Conservation (phyloP, 371 early-diverging fungal species). For the Mortierella sp. region DNA sequence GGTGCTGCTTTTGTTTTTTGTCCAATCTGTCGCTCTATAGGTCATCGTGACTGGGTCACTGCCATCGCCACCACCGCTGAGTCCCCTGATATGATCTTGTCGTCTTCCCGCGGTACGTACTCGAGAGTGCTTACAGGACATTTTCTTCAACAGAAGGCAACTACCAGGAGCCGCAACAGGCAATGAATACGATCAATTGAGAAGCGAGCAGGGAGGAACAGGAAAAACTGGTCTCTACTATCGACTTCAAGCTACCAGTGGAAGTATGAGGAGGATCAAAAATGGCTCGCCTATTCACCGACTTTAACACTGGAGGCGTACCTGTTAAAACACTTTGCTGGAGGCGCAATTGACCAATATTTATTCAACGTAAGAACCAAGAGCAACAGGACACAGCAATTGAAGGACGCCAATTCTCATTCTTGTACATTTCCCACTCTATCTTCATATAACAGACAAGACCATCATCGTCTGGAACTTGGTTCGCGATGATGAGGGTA, state of each 20-base stretch:
- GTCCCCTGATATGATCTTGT: slow-evolving; percentile 92
- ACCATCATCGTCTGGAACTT: slow-evolving; percentile 97
- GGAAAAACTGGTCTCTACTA: background rate
- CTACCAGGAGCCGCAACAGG: background rate
- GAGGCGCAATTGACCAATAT: background rate
- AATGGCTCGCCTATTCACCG: background rate
- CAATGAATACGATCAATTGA: background rate
- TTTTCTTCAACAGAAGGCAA: background rate
- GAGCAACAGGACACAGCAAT: background rate
- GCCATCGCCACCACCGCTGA: slow-evolving; percentile 95
- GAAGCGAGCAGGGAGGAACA: background rate
- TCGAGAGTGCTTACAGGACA: background rate
- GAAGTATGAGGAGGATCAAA: background rate
- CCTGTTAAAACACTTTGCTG: background rate
- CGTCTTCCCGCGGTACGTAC: slow-evolving; percentile 90
- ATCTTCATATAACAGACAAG: slow-evolving; percentile 80
- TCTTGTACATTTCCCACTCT: background rate
- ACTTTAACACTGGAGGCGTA: background rate
- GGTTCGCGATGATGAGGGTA: slow-evolving; percentile 88
- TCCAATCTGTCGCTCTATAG: slow-evolving; percentile 49
- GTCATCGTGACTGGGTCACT: slow-evolving; percentile 92
- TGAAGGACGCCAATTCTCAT: slow-evolving; percentile 1
- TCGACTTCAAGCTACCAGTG: background rate
- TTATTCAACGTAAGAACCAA: background rate
- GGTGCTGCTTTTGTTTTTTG: background rate